Percentiles rank a stretch among this genome's conserved stretches.
Evolutionary conservation across 2,329 filamentous ascomycete genomes (phyloP).

Genomic region (Paracoccidioides brasiliensis): DNA sequence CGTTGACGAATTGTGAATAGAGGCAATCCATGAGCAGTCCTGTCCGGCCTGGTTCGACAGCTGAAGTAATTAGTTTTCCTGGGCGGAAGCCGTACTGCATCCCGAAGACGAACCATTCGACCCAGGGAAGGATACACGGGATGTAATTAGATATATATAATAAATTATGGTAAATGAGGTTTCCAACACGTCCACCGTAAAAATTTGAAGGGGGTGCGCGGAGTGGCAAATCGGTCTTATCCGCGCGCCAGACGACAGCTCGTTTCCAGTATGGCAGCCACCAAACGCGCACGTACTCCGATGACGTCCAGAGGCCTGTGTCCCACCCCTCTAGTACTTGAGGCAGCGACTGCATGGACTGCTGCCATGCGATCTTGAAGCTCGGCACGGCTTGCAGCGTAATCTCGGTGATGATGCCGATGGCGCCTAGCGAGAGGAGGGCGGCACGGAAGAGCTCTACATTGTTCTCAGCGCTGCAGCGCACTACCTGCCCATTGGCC

Average conservation of each 20-base stretch:
- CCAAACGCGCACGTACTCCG: slow-evolving; percentile 90
- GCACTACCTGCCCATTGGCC: slow-evolving; percentile 60
- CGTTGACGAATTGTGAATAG: slow-evolving; percentile 97
- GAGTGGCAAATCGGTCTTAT: slow-evolving; percentile 54
- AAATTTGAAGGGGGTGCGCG: slow-evolving; percentile 53
- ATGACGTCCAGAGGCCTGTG: slow-evolving; percentile 61
- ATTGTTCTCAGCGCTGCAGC: slow-evolving; percentile 55
- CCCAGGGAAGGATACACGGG: slow-evolving; percentile 67
- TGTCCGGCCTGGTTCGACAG: slow-evolving; percentile 63
- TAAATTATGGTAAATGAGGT: slow-evolving; percentile 82
- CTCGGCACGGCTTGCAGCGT: slow-evolving; percentile 68
- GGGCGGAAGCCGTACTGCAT: slow-evolving; percentile 85
- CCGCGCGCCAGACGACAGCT: slow-evolving; percentile 81
- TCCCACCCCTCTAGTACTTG: slow-evolving; percentile 61
- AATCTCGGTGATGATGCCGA: slow-evolving; percentile 84
- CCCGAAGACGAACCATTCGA: slow-evolving; percentile 94
- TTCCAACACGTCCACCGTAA: slow-evolving; percentile 71
- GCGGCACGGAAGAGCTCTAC: slow-evolving; percentile 76
- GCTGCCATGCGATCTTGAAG: slow-evolving; percentile 77
- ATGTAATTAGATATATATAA: slow-evolving; percentile 67
- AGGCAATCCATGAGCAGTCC: slow-evolving; percentile 93
- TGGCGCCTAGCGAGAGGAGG: slow-evolving; percentile 71
- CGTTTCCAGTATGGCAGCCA: slow-evolving; percentile 90
- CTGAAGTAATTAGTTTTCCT: slow-evolving; percentile 53
- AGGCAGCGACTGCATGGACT: slow-evolving; percentile 59